phyloP scores from a whole-genome alignment of 2,329 filamentous ascomycete species.

The Cryphonectria japonica region DNA sequence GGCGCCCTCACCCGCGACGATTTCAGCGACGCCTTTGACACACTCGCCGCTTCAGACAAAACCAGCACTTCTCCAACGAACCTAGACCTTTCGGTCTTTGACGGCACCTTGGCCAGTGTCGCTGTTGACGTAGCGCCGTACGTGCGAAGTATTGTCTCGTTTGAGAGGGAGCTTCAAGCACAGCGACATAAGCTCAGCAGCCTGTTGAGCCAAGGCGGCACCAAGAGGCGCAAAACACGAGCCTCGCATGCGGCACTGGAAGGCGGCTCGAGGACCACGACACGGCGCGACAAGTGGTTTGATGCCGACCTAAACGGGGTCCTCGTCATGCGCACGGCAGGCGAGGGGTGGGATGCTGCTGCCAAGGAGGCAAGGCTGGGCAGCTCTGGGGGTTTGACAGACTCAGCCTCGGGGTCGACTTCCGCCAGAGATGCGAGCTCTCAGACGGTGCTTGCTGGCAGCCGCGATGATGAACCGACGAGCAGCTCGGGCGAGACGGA shows the following conservation, averaged over 20 bases:
- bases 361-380: slow-evolving; percentile 17
- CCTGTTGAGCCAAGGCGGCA: slow-evolving; percentile 57
- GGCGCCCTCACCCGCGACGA: slow-evolving; percentile 51
- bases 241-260: slow-evolving; percentile 72
- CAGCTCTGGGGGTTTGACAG: slow-evolving; percentile 5
- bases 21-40: slow-evolving; percentile 63
- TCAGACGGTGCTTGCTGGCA: slow-evolving; percentile 13
- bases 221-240: slow-evolving; percentile 68
- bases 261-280: slow-evolving; percentile 64
- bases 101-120: slow-evolving; percentile 69
- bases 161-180: slow-evolving; percentile 72
- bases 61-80: slow-evolving; percentile 40
- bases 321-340: slow-evolving; percentile 61
- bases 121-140: slow-evolving; percentile 84
- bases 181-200: slow-evolving; percentile 63
- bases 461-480: slow-evolving; percentile 6
- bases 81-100: slow-evolving; percentile 74
- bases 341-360: slow-evolving; percentile 35
- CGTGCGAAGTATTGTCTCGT: slow-evolving; percentile 80
- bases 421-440: background rate
- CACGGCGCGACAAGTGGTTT: slow-evolving; percentile 72
- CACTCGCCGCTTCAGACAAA: slow-evolving; percentile 58
- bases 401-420: background rate
- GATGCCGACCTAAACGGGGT: slow-evolving; percentile 57
- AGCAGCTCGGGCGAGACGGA: slow-evolving; percentile 8